These are phyloP conservation scores for Globisporangium heterothallicum DNA, from an alignment of 352 stramenopile genomes.

Conservation along the genomic window DNA sequence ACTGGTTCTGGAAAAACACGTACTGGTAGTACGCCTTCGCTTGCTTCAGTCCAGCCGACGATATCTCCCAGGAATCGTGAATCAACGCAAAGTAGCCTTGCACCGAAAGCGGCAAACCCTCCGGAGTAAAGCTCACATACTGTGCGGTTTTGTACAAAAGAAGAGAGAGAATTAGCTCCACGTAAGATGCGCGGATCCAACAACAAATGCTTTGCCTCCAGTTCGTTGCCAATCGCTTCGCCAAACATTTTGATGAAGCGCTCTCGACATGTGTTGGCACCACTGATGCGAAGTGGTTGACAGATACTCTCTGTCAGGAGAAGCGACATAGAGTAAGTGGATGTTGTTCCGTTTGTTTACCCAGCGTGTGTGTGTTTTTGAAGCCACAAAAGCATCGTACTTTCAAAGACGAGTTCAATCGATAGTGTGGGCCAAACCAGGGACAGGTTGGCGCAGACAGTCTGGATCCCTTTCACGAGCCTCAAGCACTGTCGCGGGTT, in stretches of 20 bases:
- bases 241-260: slow-evolving; percentile 42
- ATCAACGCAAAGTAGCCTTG: slow-evolving; percentile 54
- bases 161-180: background rate
- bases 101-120: slow-evolving; percentile 26
- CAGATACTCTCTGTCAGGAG: slow-evolving; percentile 8
- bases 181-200: background rate
- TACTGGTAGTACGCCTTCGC: slow-evolving; percentile 72
- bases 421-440: slow-evolving; percentile 72
- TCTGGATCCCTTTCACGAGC: slow-evolving; percentile 35
- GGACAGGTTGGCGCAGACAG: slow-evolving; percentile 48
- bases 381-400: slow-evolving; percentile 10
- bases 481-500: slow-evolving; percentile 28
- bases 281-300: slow-evolving; percentile 12
- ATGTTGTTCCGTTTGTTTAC: background rate
- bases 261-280: slow-evolving; percentile 19
- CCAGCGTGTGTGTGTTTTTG: background rate
- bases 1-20: slow-evolving; percentile 56
- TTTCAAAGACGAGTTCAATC: slow-evolving; percentile 47
- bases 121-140: slow-evolving; percentile 28
- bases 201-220: slow-evolving; percentile 24
- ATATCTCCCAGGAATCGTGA: slow-evolving; percentile 24
- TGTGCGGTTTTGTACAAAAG: too few species aligned
- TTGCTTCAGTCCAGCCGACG: slow-evolving; percentile 41
- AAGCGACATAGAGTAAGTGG: background rate
- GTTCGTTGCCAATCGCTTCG: slow-evolving; percentile 26